Evolutionary conservation across 2,329 filamentous ascomycete species (phyloP).

Genomic region (Penicillium decumbens): DNA sequence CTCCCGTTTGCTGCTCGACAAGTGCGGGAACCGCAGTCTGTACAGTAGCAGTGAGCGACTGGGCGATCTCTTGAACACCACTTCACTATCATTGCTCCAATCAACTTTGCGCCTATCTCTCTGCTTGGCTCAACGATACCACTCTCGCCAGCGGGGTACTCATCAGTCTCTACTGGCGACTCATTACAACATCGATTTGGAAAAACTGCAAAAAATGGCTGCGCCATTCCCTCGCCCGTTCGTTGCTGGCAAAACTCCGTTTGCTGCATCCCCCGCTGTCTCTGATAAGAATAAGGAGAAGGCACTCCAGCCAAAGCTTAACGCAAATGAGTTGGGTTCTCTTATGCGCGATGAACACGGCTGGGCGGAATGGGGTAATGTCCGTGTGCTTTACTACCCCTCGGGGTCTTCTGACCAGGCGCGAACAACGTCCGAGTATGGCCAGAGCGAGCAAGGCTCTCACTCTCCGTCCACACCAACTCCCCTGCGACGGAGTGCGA

Average conservation of each 20-base stretch:
- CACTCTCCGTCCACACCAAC: constrained; percentile 67
- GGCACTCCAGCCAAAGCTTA: constrained; percentile 50
- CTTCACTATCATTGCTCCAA: constrained; percentile 72
- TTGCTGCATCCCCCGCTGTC: constrained; percentile 49
- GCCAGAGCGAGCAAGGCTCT: constrained; percentile 30
- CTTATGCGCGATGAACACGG: constrained; percentile 57
- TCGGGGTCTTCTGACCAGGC: constrained; percentile 31
- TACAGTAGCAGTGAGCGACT: constrained; percentile 90
- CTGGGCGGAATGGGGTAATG: constrained; percentile 76
- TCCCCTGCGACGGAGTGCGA: constrained; percentile 65
- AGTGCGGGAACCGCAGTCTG: constrained; percentile 93
- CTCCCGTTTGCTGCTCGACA: constrained; percentile 80
- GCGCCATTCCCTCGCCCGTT: constrained; percentile 73
- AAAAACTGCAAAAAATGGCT: constrained; percentile 79
- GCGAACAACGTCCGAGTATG: constrained; percentile 32
- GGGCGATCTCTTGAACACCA: constrained; percentile 83
- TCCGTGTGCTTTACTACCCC: constrained; percentile 75
- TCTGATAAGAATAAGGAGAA: constrained; percentile 75
- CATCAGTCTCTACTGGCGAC: constrained; percentile 72
- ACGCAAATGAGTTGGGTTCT: constrained; percentile 78
- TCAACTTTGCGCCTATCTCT: constrained; percentile 74
- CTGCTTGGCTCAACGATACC: constrained; percentile 85
- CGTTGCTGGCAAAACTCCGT: constrained; percentile 48
- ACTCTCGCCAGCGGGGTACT: constrained; percentile 74
- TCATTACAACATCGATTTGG: constrained; percentile 70